Evolutionary conservation across 2,329 filamentous ascomycete genomes (phyloP), one percentile per base, ranked within the genome.

Genomic region (Aspergillus sp.): DNA sequence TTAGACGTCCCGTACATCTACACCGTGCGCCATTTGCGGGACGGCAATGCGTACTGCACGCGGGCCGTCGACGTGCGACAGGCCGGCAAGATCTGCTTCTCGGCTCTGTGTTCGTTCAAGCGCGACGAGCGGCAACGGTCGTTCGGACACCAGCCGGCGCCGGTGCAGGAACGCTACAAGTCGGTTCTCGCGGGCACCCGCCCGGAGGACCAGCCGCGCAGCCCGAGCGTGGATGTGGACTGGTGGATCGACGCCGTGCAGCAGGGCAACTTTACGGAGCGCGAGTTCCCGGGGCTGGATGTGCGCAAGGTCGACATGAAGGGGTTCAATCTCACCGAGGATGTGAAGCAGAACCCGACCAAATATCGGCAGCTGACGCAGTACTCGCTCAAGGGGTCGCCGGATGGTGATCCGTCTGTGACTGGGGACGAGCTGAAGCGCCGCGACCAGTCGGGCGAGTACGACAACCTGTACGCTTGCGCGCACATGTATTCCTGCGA

Each of bases 401-500:
- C 73, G 10, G 51, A 72, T 57, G 53, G n/a, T 41, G 13, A 40
- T 17, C 11, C 53, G 42, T 8, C 49, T 22, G 35, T 59, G 56
- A 4, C 4, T 8, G 60, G 46, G 20, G 54, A 57, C 22, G 49
- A 54, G 16, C 47, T 56, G 33, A 53, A 52, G 44, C 33, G 33
- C 2, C 64, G 53, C 32, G 69, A 70, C 14, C 50, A 60, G 47
- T 66, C 47, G 13, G 73, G 61, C 53, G 69, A 63, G 54, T 71
- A 64, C 46, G 74, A 79, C 30, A 84, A 84, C 56, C 64, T 84
- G 16, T 81, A 83, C 56, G 76, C 80, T 1, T 81, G 78, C 57
- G 80, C 79, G 3, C 82, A 84, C 63, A 68, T 83, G 41, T 84
- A 82, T 59, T 77, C 80, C 0, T 79, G 77, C 32, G 82, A 83